Conservation (phyloP, 116 monocot species). For the Dioscorea cayenensis region DNA sequence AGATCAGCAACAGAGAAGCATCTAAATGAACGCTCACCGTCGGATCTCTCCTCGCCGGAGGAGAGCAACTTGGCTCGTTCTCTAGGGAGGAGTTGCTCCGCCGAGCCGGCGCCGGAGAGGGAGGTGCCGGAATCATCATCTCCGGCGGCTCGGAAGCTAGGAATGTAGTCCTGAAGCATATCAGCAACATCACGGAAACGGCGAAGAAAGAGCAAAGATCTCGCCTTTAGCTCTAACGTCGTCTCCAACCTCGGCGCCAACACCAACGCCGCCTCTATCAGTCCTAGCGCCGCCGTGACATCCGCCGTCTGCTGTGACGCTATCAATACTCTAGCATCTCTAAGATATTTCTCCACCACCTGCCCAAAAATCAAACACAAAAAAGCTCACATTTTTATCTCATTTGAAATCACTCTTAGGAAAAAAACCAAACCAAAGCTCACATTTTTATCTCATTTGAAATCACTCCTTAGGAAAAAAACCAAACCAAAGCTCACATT, state of each 20-base stretch:
- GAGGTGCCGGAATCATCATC: conserved; percentile 42
- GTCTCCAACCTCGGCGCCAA: conserved; percentile 54
- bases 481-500: too few species aligned
- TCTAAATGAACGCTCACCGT: conserved; percentile 19
- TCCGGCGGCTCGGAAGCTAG: conserved; percentile 48
- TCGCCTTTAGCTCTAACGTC: conserved; percentile 77
- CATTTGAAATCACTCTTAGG: too few species aligned
- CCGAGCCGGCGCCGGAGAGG: conserved; percentile 17
- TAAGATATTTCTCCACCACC: conserved; percentile 58
- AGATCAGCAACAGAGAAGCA: conserved; percentile 78
- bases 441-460: too few species aligned
- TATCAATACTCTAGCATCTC: conserved; percentile 50
- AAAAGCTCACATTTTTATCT: neutral
- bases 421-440: too few species aligned
- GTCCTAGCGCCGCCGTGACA: conserved; percentile 38
- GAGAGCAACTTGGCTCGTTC: conserved; percentile 43
- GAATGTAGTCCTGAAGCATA: conserved; percentile 90
- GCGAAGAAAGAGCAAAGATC: conserved; percentile 59
- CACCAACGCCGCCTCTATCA: conserved; percentile 57
- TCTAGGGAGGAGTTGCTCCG: conserved; percentile 5
- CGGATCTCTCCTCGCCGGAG: conserved; percentile 10
- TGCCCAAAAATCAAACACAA: conserved; percentile 5
- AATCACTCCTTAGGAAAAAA: too few species aligned
- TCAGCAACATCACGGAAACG: conserved; percentile 76
- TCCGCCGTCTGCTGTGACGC: conserved; percentile 43